A percentile compares a stretch with the other conserved stretches of the same genome.
Evolutionary conservation across 306 rosid genomes (phyloP).

Genomic region (Medicago ruthenica): DNA sequence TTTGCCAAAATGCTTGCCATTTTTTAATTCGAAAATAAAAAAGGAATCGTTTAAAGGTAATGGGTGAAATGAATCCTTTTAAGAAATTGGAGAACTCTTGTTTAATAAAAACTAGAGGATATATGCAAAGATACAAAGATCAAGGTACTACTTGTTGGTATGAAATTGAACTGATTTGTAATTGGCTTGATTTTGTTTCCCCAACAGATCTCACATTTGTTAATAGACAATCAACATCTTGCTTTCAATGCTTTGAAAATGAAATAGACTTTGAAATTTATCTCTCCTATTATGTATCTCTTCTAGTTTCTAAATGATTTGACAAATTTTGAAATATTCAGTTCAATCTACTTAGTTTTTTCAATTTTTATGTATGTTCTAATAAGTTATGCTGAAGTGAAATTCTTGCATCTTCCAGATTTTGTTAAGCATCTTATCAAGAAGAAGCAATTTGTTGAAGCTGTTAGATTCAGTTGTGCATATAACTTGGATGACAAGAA

Average conservation of each 20-base stretch:
- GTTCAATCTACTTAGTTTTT: not conserved
- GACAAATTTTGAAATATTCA: not conserved
- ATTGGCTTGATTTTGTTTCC: not conserved
- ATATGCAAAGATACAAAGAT: not conserved
- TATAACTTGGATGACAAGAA: not conserved
- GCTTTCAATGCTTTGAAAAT: not conserved
- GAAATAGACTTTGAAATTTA: too few relatives aligned
- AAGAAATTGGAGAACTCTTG: not conserved
- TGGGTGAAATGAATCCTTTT: too few relatives aligned
- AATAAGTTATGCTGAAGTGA: not conserved
- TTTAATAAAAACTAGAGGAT: not conserved
- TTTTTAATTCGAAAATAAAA: too few relatives aligned
- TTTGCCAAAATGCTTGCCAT: too few relatives aligned
- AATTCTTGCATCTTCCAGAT: constrained; percentile 9
- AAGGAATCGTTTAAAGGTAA: too few relatives aligned
- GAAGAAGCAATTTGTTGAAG: not conserved
- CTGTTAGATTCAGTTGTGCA: not conserved
- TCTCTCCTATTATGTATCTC: not conserved
- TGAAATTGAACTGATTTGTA: not conserved
- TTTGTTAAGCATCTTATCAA: constrained; percentile 7
- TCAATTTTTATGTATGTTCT: not conserved
- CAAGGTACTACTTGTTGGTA: too few relatives aligned
- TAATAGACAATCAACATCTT: too few relatives aligned
- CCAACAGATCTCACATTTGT: not conserved
- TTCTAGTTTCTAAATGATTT: not conserved